Percentiles rank a stretch among this genome's conserved stretches.
phyloP scores from a whole-genome alignment of 2,329 filamentous ascomycete species.

The Aureobasidium musti region DNA sequence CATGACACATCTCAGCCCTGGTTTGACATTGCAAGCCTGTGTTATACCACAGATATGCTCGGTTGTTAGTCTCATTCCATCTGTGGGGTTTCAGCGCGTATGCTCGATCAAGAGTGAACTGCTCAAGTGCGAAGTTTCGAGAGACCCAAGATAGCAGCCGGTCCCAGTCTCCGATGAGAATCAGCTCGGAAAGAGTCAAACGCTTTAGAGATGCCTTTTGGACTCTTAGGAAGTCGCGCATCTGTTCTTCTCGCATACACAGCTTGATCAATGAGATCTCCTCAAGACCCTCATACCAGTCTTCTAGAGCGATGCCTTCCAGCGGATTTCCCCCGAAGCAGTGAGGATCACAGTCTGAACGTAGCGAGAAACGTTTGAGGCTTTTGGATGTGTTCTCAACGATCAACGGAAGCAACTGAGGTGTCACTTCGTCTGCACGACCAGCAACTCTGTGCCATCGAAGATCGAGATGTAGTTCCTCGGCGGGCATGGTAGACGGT shows the following conservation, averaged over 20 bases:
- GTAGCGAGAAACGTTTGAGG: neutral
- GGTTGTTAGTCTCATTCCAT: neutral
- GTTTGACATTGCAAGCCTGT: neutral
- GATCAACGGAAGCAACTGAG: neutral
- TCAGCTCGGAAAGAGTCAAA: neutral
- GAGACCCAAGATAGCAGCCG: neutral
- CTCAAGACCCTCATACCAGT: neutral
- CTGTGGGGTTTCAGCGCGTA: neutral
- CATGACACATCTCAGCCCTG: neutral
- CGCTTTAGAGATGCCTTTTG: neutral
- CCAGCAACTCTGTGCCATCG: fast-evolving
- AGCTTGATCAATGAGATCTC: neutral
- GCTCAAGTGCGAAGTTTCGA: neutral
- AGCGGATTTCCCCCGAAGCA: no score
- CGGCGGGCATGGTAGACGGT: no score
- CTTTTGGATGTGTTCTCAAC: neutral
- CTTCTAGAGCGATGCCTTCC: neutral
- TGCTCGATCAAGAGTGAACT: neutral
- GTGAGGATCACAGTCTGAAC: neutral
- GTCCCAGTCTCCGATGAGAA: neutral
- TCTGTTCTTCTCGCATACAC: neutral
- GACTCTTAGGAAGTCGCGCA: neutral
- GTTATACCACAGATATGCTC: neutral
- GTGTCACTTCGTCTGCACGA: no score
- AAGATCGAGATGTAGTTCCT: neutral